Evolutionary conservation across 2,329 filamentous ascomycete species (phyloP).

Genomic region (Sporothrix luriei): DNA sequence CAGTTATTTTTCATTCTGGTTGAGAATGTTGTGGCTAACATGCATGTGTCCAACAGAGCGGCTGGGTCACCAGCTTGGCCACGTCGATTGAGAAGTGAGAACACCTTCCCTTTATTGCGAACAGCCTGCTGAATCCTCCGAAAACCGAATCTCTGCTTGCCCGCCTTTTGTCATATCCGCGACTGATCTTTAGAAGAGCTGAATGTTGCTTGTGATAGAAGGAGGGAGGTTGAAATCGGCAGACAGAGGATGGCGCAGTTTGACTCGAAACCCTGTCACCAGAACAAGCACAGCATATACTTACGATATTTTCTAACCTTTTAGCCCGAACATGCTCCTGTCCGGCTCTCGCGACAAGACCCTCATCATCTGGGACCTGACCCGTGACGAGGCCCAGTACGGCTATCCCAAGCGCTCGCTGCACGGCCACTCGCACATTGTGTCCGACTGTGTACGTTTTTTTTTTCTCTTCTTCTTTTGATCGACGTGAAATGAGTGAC

Average conservation of each 20-base stretch:
- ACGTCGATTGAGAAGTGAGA: constrained; percentile 98
- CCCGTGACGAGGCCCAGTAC: constrained; percentile 96
- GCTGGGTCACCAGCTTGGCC: constrained; percentile 98
- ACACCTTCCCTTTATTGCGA: constrained; percentile 17
- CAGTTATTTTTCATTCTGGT: not conserved
- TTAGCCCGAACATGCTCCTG: constrained; percentile 97
- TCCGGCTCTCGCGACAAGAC: constrained; percentile 97
- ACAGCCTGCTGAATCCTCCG: not conserved
- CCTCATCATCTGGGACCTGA: constrained; percentile 99
- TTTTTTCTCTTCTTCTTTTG: not conserved
- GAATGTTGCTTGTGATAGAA: constrained; percentile 12
- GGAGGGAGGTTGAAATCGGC: not conserved
- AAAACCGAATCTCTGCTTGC: constrained; percentile 7
- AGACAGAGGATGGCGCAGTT: constrained; percentile 2
- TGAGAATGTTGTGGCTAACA: constrained; percentile 25
- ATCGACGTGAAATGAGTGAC: not conserved
- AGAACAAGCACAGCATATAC: constrained; percentile 20
- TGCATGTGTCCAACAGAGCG: constrained; percentile 60
- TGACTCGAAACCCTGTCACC: not conserved
- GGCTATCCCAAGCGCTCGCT: constrained; percentile 99
- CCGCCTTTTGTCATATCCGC: not conserved
- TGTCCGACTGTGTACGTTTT: constrained; percentile 95
- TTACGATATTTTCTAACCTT: constrained; percentile 38
- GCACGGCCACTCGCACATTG: constrained; percentile 98
- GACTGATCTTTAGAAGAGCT: constrained; percentile 8